Conservation (phyloP, 805 yeast genomes). For the Saturnispora gosingensis region DNA sequence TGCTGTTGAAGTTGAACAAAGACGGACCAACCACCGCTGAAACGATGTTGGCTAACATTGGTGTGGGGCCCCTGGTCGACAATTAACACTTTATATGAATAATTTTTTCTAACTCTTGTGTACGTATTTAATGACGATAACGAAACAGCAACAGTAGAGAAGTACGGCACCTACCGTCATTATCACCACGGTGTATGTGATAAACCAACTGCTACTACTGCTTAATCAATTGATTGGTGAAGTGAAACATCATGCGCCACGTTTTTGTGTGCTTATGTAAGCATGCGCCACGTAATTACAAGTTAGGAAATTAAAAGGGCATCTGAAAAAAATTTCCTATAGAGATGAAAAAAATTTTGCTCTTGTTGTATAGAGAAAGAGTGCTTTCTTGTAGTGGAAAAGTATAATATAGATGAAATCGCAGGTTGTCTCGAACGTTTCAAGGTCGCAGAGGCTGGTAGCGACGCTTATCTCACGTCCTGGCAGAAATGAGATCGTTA, state of each 20-base stretch:
- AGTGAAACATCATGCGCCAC: not conserved
- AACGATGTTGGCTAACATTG: slow-evolving; percentile 61
- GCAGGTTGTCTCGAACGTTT: slow-evolving; percentile 5
- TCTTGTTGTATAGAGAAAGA: not conserved
- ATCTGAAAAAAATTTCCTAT: not conserved
- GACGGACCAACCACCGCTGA: slow-evolving; percentile 67
- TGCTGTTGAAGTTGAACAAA: slow-evolving; percentile 36
- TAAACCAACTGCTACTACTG: not conserved
- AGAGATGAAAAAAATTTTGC: not conserved
- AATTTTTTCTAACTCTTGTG: not conserved
- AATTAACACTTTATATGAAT: not conserved
- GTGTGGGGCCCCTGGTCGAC: slow-evolving; percentile 71
- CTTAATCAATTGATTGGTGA: not conserved
- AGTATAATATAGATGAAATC: slow-evolving; percentile 5
- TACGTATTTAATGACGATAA: not conserved
- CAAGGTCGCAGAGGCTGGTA: slow-evolving; percentile 7
- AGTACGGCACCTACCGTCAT: not conserved
- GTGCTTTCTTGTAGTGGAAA: not conserved
- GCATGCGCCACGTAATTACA: not conserved
- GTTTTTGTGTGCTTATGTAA: not conserved
- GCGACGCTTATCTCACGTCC: slow-evolving; percentile 33
- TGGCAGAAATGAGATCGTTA: slow-evolving; percentile 38
- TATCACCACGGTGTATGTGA: not conserved
- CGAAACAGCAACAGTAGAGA: not conserved
- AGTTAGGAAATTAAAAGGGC: not conserved